phyloP scores from a whole-genome alignment of 768 basidiomycete species.

The Melanogaster broomeanus region DNA sequence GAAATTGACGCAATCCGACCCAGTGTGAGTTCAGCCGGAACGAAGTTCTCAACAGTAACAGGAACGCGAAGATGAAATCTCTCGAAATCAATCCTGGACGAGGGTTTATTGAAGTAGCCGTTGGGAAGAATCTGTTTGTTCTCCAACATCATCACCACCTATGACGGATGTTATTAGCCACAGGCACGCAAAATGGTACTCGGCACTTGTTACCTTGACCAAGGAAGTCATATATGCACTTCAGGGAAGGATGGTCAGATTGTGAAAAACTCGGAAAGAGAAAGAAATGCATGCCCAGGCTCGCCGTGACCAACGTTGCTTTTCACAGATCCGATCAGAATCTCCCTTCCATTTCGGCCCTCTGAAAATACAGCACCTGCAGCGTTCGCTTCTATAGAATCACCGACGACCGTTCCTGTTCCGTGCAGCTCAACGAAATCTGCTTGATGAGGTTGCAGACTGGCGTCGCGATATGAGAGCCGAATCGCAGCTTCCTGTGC shows the following conservation, averaged over 20 bases:
- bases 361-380: conserved; percentile 37
- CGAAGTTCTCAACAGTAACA: conserved; percentile 4
- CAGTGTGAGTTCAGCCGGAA: not conserved
- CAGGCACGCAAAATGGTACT: not conserved
- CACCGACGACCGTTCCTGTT: conserved; percentile 46
- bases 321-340: conserved; percentile 46
- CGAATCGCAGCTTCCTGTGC: conserved; percentile 40
- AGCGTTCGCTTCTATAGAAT: conserved; percentile 48
- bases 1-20: conserved; percentile 16
- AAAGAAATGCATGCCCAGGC: conserved; percentile 14
- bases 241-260: not conserved
- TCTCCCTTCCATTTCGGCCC: conserved; percentile 25
- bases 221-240: conserved; percentile 47
- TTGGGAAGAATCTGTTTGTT: conserved; percentile 16
- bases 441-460: conserved; percentile 35
- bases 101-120: conserved; percentile 14
- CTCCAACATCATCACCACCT: conserved; percentile 14
- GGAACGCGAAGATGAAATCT: conserved; percentile 16
- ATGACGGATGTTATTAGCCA: conserved; percentile 44
- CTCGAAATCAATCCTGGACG: conserved; percentile 13
- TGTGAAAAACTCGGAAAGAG: conserved; percentile 12
- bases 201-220: no score
- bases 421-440: conserved; percentile 49
- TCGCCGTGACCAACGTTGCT: conserved; percentile 45
- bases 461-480: conserved; percentile 34